These are phyloP conservation scores for Arabidopsis hybrid DNA, from an alignment of 441 rosid species.

Conservation along the genomic window DNA sequence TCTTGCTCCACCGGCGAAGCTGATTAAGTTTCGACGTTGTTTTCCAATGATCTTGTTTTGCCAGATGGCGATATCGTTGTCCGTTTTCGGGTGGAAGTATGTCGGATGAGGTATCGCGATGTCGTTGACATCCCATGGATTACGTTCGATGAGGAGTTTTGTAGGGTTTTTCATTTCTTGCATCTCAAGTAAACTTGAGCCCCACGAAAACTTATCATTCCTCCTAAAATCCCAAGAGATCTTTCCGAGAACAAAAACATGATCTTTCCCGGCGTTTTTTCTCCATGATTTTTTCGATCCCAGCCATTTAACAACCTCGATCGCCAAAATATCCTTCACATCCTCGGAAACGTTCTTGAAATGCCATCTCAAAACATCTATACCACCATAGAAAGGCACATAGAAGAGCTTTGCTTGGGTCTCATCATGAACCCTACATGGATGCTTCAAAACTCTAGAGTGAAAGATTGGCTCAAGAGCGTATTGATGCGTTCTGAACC, in stretches of 20 bases:
- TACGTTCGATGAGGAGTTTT: conserved; percentile 81
- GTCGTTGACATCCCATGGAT: conserved; percentile 86
- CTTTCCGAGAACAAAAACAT: conserved; percentile 83
- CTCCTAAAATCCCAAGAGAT: conserved; percentile 94
- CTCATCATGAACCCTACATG: conserved; percentile 73
- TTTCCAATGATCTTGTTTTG: conserved; percentile 60
- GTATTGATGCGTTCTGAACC: conserved; percentile 84
- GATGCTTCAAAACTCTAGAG: conserved; percentile 71
- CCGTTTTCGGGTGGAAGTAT: conserved; percentile 77
- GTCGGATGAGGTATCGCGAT: conserved; percentile 90
- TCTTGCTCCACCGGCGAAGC: conserved; percentile 79
- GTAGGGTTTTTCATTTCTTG: conserved; percentile 81
- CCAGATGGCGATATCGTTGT: conserved; percentile 72
- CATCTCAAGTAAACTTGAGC: conserved; percentile 66
- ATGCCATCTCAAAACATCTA: conserved; percentile 91
- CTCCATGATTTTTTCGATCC: conserved; percentile 61
- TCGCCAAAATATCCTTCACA: conserved; percentile 62
- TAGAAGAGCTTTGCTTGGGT: conserved; percentile 75
- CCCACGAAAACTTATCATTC: conserved; percentile 58
- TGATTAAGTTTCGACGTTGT: conserved; percentile 51
- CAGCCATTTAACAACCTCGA: conserved; percentile 80
- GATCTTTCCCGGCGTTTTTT: conserved; percentile 68
- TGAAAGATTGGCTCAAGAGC: conserved; percentile 84
- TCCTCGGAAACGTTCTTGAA: conserved; percentile 81
- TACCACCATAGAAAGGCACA: conserved; percentile 83